Base-by-base conservation (phyloP, 1,284 basidiomycete genomes). In the Fistulinella cinereoalba region DNA sequence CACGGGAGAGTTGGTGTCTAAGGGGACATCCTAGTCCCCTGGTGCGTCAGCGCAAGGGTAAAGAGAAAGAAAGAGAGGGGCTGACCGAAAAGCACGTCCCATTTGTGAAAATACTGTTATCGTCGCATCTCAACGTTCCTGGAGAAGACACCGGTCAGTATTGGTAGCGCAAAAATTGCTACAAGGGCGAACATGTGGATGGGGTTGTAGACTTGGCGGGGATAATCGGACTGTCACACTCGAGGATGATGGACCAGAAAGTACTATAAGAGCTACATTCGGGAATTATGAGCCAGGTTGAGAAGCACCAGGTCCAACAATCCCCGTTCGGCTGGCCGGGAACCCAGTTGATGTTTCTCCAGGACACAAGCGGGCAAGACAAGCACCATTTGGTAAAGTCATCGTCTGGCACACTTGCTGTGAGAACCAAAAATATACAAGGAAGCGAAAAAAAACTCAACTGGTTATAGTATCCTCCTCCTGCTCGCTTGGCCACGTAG, bases 191-290 rank as follows among this genome's bases (percentile, higher is more conserved):
- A 53, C 46, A 53, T 37, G 24, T 46, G 16, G n/a, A 46, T n/a
- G n/a, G n/a, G n/a, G n/a, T n/a, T n/a, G n/a, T n/a, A n/a, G n/a
- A n/a, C 2, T 34, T 41, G 15, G 28, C 2, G 2, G 46, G 43
- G 25, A 43, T 53, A 19, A 36, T 22, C 5, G 5, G 10, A 10
- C 25, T 54, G 33, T 46, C 29, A 7, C 52, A 53, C 19, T 51
- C 47, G 11, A 53, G 2, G 19, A 53, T 33, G 41, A 51, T 45
- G 5, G 43, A 43, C 37, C 41, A 54, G 34, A 50, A 51, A 4
- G 43, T n/a, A 21, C 12, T 41, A 21, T 23, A 24, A 11, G 13
- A 45, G 3, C 49, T n/a, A 7, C 19, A 16, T 1, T 45, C 28
- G 0, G 52, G 45, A 12, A 54, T 43, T 12, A 19, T 15, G 21